phyloP scores from a whole-genome alignment of 1,284 basidiomycete genomes.

The Rhodofomes roseus region DNA sequence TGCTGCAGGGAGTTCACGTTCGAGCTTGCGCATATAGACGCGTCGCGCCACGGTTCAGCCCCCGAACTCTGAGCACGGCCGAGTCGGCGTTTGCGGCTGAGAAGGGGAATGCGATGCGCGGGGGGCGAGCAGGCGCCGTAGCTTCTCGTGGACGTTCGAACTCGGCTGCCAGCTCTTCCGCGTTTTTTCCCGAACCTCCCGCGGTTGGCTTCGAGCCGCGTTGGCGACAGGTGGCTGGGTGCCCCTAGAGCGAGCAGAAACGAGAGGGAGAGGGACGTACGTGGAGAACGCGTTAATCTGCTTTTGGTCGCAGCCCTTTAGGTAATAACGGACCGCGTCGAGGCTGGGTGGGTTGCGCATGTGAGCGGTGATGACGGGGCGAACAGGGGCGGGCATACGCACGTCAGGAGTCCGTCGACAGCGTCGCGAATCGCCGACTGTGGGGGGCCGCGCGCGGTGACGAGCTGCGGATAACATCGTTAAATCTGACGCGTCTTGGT shows the following conservation, averaged over 20 bases:
- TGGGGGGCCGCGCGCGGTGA: slow-evolving; percentile 48
- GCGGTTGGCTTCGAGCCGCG: slow-evolving; percentile 22
- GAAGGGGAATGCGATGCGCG: background rate
- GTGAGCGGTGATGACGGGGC: slow-evolving; percentile 12
- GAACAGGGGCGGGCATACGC: slow-evolving; percentile 31
- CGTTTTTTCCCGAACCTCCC: background rate
- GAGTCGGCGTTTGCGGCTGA: background rate
- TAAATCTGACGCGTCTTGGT: slow-evolving; percentile 9
- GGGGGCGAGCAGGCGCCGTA: background rate
- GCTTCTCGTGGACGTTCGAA: background rate
- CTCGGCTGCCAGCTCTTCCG: background rate
- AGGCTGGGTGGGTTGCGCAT: slow-evolving; percentile 43
- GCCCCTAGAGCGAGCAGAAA: slow-evolving; percentile 14
- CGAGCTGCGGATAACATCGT: slow-evolving; percentile 41
- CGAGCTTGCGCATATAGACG: background rate
- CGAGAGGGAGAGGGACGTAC: slow-evolving; percentile 40
- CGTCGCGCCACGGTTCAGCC: background rate
- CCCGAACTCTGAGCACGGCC: background rate
- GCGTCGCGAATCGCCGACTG: slow-evolving; percentile 58
- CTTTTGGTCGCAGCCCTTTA: slow-evolving; percentile 66
- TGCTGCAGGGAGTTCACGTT: background rate
- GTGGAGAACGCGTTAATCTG: slow-evolving; percentile 87
- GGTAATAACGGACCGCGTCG: slow-evolving; percentile 67
- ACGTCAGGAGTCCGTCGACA: slow-evolving; percentile 73
- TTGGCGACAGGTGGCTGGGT: slow-evolving; percentile 14